Evolutionary conservation across 345 rosid species (phyloP).

Genomic region (Anastatica hierochuntica): DNA sequence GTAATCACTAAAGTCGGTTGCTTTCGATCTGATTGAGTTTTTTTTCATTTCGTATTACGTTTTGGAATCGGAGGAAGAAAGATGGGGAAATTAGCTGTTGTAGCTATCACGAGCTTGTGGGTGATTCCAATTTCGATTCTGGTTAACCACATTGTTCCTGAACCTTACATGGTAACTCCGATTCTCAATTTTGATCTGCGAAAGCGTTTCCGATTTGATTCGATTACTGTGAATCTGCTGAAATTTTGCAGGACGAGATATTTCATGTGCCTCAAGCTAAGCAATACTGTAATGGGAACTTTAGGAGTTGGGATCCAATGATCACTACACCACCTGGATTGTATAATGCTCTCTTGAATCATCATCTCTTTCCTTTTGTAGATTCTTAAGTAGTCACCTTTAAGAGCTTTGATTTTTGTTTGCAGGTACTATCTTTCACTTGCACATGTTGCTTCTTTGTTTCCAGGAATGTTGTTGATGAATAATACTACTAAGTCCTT

Average conservation of each 20-base stretch:
- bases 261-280: slow-evolving; percentile 91
- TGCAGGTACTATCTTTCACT: slow-evolving; percentile 92
- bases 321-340: slow-evolving; percentile 98
- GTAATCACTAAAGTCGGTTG: neutral
- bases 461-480: slow-evolving; percentile 47
- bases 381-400: neutral
- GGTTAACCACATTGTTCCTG: slow-evolving; percentile 61
- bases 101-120: slow-evolving; percentile 62
- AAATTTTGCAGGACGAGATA: slow-evolving; percentile 72
- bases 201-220: neutral
- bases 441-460: slow-evolving; percentile 58
- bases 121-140: slow-evolving; percentile 59
- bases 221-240: neutral
- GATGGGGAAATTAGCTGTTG: slow-evolving; percentile 65
- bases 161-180: slow-evolving; percentile 66
- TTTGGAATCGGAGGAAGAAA: neutral
- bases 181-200: neutral
- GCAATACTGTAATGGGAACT: slow-evolving; percentile 63
- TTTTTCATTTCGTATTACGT: too few relatives aligned
- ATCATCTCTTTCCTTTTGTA: too few relatives aligned
- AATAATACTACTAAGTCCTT: slow-evolving; percentile 26
- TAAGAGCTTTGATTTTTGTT: neutral
- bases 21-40: neutral
- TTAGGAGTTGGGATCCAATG: slow-evolving; percentile 95
- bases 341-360: slow-evolving; percentile 32